These are phyloP conservation scores for Monarda citriodora DNA, from an alignment of 305 asterid species.

Conservation along the genomic window DNA sequence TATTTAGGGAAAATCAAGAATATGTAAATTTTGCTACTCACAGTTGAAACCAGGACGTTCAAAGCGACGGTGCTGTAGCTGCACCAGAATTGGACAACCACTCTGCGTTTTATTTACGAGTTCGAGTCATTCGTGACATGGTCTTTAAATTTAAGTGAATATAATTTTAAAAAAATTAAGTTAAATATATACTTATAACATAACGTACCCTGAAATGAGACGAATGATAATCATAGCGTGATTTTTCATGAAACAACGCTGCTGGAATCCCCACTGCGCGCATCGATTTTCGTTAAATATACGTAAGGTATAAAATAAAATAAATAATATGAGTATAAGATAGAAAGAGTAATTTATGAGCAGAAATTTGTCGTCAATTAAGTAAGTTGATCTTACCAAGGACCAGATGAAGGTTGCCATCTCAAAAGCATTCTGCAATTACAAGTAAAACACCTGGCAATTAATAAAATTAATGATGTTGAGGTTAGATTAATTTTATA, in stretches of 20 bases:
- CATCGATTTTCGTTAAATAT: background rate
- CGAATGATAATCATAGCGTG: slow-evolving; percentile 72
- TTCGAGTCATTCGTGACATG: too few species aligned
- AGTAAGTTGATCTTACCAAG: slow-evolving; percentile 47
- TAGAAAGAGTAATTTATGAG: too few species aligned
- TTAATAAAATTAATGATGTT: too few species aligned
- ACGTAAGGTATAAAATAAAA: background rate
- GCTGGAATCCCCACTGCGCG: slow-evolving; percentile 85
- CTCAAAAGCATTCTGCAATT: slow-evolving; percentile 93
- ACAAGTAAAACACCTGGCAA: background rate
- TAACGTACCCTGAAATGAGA: slow-evolving; percentile 64
- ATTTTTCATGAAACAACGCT: slow-evolving; percentile 86
- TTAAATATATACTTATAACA: background rate
- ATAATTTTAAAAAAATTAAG: too few species aligned
- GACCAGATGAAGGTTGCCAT: slow-evolving; percentile 98
- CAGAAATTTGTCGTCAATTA: too few species aligned
- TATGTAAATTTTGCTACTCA: slow-evolving; percentile 18
- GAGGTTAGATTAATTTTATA: too few species aligned
- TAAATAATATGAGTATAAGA: too few species aligned
- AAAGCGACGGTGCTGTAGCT: slow-evolving; percentile 88
- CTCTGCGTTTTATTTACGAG: slow-evolving; percentile 51
- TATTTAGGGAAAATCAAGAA: too few species aligned
- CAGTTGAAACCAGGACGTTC: slow-evolving; percentile 85
- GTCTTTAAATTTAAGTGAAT: too few species aligned
- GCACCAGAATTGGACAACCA: slow-evolving; percentile 93